Percentiles rank a stretch among this genome's conserved stretches.
Evolutionary conservation across 305 asterid genomes (phyloP).

Genomic region (Fraxinus floribunda): DNA sequence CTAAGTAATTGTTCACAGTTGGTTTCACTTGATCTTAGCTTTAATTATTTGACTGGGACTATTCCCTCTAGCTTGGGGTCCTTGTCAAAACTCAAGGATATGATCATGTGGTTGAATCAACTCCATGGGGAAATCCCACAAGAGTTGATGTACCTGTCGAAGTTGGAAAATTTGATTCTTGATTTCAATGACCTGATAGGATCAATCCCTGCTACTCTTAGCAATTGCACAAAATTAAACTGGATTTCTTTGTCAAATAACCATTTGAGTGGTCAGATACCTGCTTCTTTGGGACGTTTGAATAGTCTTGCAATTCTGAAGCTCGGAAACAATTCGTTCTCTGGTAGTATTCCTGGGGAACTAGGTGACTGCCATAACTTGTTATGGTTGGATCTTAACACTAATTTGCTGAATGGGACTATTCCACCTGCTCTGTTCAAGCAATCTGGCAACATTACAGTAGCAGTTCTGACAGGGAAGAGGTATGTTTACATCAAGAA

Average conservation of each 20-base stretch:
- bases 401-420: constrained; percentile 57
- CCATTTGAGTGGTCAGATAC: constrained; percentile 52
- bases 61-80: constrained; percentile 64
- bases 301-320: constrained; percentile 54
- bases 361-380: constrained; percentile 73
- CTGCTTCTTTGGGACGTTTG: constrained; percentile 55
- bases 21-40: constrained; percentile 62
- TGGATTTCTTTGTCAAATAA: constrained; percentile 72
- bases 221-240: constrained; percentile 59
- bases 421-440: constrained; percentile 71
- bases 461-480: constrained; percentile 63
- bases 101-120: constrained; percentile 63
- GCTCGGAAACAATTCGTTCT: constrained; percentile 54
- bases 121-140: constrained; percentile 69
- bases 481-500: constrained; percentile 68
- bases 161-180: constrained; percentile 62
- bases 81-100: constrained; percentile 41
- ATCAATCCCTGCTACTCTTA: constrained; percentile 53
- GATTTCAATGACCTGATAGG: constrained; percentile 63
- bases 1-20: constrained; percentile 56
- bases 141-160: constrained; percentile 54
- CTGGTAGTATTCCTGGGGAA: constrained; percentile 64
- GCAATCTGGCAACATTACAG: constrained; percentile 84
- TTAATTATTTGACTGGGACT: constrained; percentile 48
- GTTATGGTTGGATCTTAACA: constrained; percentile 83